A percentile compares a stretch with the other conserved stretches of the same genome.
Conservation (phyloP, 2,329 filamentous ascomycete genomes). For the Fusarium albidum region DNA sequence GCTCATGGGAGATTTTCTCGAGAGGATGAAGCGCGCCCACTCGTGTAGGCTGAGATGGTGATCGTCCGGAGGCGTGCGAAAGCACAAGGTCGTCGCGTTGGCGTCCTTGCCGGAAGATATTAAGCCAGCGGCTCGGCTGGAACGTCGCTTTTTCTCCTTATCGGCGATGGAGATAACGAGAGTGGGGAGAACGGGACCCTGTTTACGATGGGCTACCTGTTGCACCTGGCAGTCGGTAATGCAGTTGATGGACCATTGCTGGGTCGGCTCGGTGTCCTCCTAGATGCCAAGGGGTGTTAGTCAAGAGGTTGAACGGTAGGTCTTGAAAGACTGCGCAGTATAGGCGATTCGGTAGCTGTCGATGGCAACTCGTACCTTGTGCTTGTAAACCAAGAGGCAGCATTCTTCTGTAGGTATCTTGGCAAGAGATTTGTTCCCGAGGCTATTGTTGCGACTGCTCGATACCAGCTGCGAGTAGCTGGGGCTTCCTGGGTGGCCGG, state of each 20-base stretch:
- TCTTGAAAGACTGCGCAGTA: neutral
- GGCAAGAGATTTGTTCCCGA: constrained; percentile 48
- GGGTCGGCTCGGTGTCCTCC: constrained; percentile 62
- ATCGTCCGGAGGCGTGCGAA: constrained; percentile 63
- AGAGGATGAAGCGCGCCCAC: constrained; percentile 64
- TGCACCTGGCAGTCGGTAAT: constrained; percentile 67
- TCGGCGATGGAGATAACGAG: constrained; percentile 66
- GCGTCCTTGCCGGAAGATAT: constrained; percentile 60
- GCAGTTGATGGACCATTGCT: constrained; percentile 61
- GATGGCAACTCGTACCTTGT: constrained; percentile 52
- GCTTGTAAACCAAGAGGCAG: constrained; percentile 64
- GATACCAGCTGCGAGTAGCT: constrained; percentile 51
- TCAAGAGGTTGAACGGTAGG: neutral
- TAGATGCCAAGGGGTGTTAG: constrained; percentile 26
- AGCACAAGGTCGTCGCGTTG: constrained; percentile 60
- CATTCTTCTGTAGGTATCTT: constrained; percentile 51
- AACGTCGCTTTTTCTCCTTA: constrained; percentile 70
- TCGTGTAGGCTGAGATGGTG: constrained; percentile 62
- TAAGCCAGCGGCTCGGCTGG: constrained; percentile 68
- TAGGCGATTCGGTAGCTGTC: neutral
- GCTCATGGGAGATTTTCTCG: constrained; percentile 54
- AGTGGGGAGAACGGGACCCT: constrained; percentile 66
- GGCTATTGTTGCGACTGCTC: constrained; percentile 49
- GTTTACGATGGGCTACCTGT: constrained; percentile 67
- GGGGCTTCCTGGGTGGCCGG: constrained; percentile 47